Evolutionary conservation across 352 stramenopile genomes (phyloP), one percentile per base, ranked within the genome.

Genomic region (Phytophthora lateralis): DNA sequence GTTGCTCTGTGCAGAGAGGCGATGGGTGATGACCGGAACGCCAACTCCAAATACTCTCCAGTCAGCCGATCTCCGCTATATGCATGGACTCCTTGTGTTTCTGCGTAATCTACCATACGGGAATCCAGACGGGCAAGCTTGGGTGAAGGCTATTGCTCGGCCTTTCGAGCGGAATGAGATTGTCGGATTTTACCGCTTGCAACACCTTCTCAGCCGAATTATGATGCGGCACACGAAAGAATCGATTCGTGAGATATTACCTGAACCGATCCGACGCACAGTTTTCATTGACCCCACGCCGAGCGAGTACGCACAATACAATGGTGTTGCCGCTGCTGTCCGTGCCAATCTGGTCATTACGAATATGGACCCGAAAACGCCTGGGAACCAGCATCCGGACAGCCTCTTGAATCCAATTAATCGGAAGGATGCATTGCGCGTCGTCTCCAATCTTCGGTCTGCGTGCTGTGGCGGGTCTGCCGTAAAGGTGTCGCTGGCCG

Each of bases 11-110:
- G 88, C 89, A 1, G 79, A 97, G 50, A 85, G 90, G 52, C 76
- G 93, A 14, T 99, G 96, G 96, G 88, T 97, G n/a, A 98, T 99
- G 96, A 99, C 95, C 3, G 97, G 97, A 44, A 99, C 97, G 15
- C 97, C 97, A 14, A 98, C 96, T 10, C 89, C 91, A 34, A 96
- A 97, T 55, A 89, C 82, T 0, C 76, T 94, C 15, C 79, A 96
- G 55, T 90, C 75, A n/a, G 67, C 75, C 1, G 94, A 94, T 32
- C 69, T 98, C 6, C 78, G 76, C 1, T 94, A 97, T 55, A 82
- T 99, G 60, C 90, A 97, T 53, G 88, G 86, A 20, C 66, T 99
- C 1, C 43, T 98, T 0, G 78, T 91, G 2, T 98, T 98, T 59
- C 50, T 99, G 6, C 76, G 90, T 17, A 93, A 98, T 56, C 45